These are phyloP conservation scores for Apiospora aurea DNA, from an alignment of 2,329 filamentous ascomycete genomes.

Conservation along the genomic window DNA sequence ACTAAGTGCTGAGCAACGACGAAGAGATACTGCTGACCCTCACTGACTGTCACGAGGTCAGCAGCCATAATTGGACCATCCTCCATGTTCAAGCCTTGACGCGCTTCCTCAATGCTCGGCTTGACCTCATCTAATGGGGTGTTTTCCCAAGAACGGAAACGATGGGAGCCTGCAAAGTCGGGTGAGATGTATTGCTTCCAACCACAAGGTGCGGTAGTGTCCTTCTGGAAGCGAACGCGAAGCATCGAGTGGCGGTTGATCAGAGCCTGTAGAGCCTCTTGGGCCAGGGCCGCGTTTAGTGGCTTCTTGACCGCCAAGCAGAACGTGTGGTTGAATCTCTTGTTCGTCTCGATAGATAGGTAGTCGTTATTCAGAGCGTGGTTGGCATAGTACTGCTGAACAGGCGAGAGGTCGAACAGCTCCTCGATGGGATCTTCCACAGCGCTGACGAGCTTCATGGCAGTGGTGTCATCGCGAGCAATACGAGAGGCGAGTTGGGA, in stretches of 20 bases:
- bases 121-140: not conserved
- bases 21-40: slow-evolving; percentile 37
- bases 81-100: slow-evolving; percentile 31
- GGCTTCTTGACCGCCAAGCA: slow-evolving; percentile 44
- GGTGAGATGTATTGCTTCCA: slow-evolving; percentile 12
- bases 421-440: slow-evolving; percentile 24
- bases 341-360: slow-evolving; percentile 38
- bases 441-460: not conserved
- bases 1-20: slow-evolving; percentile 47
- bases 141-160: not conserved
- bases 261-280: slow-evolving; percentile 35
- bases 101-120: not conserved
- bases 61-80: slow-evolving; percentile 37
- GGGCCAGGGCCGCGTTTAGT: slow-evolving; percentile 30
- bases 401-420: slow-evolving; percentile 50
- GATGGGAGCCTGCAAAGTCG: not conserved
- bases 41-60: slow-evolving; percentile 32
- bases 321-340: slow-evolving; percentile 49
- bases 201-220: not conserved
- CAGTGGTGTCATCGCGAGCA: slow-evolving; percentile 19
- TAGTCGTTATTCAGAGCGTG: slow-evolving; percentile 26
- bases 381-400: slow-evolving; percentile 50
- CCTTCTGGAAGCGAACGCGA: slow-evolving; percentile 5
- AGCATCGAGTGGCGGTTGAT: slow-evolving; percentile 41
- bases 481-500: slow-evolving; percentile 24